Conservation (phyloP, 108 stramenopile species). For the Mayamaea pseudoterrestris region DNA sequence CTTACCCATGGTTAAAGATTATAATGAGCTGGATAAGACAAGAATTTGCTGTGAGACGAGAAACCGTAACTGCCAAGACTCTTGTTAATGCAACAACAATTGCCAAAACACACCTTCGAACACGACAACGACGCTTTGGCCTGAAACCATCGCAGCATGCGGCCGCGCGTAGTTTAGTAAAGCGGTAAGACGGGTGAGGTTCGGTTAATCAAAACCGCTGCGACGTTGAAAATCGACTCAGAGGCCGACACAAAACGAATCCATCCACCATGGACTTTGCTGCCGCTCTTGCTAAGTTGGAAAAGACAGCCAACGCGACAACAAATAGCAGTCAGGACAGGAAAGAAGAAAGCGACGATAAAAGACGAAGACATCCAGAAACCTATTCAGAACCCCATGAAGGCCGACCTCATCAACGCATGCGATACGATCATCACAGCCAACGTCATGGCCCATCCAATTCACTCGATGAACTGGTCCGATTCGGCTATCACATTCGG, state of each 20-base stretch:
- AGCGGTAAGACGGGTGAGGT: too few species aligned
- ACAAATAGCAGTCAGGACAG: too few species aligned
- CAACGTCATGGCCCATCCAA: conserved; percentile 1
- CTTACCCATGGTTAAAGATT: conserved; percentile 80
- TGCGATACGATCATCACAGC: conserved; percentile 2
- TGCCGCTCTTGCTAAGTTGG: conserved; percentile 40
- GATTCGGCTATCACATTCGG: conserved; percentile 19
- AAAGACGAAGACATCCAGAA: neutral
- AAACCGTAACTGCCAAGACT: neutral
- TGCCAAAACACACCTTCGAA: too few species aligned
- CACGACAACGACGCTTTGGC: too few species aligned
- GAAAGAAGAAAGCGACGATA: too few species aligned
- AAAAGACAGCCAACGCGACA: conserved; percentile 33
- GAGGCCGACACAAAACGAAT: too few species aligned
- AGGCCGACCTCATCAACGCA: neutral
- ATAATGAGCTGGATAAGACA: neutral
- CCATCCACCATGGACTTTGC: conserved; percentile 52
- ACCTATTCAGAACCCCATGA: conserved; percentile 1
- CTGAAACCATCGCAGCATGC: too few species aligned
- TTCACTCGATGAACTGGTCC: conserved; percentile 4
- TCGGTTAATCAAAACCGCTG: too few species aligned
- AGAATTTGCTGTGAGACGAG: neutral
- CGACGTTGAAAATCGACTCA: too few species aligned
- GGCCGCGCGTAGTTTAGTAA: too few species aligned
- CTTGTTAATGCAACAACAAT: too few species aligned